Evolutionary conservation across 495 filamentous ascomycete species (phyloP).

Genomic region (Astrothelium subdiscretum): DNA sequence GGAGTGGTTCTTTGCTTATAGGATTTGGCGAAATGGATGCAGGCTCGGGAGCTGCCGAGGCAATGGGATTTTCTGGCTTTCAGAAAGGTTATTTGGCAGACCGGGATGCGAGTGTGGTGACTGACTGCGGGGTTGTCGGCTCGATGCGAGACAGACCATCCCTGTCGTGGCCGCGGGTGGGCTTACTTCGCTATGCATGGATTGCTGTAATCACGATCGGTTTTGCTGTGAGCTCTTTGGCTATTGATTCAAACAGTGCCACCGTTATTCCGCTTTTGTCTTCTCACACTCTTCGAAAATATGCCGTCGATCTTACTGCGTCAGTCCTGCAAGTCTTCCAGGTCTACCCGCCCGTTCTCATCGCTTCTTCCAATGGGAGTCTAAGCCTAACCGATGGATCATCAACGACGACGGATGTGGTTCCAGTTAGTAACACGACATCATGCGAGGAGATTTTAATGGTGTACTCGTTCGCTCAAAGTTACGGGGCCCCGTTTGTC

Average conservation of each 20-base stretch:
- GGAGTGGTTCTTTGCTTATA: not conserved
- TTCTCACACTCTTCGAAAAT: not conserved
- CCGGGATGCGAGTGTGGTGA: not conserved
- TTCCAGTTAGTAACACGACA: slow-evolving; percentile 9
- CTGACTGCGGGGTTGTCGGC: not conserved
- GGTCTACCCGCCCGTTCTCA: slow-evolving; percentile 25
- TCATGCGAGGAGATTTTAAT: slow-evolving; percentile 42
- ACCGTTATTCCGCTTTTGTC: not conserved
- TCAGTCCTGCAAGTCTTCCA: slow-evolving; percentile 8
- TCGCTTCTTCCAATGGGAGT: slow-evolving; percentile 9
- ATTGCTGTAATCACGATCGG: slow-evolving; percentile 2
- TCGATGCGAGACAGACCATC: not conserved
- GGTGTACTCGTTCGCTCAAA: slow-evolving; percentile 60
- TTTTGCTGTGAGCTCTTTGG: slow-evolving; percentile 1
- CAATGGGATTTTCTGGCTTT: not conserved
- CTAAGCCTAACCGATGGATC: slow-evolving; percentile 14
- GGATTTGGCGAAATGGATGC: not conserved
- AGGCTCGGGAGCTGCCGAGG: not conserved
- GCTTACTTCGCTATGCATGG: not conserved
- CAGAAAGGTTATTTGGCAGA: not conserved
- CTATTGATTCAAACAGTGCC: not conserved
- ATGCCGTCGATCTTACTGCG: not conserved
- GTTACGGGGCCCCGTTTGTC: slow-evolving; percentile 70
- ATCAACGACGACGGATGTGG: slow-evolving; percentile 8
- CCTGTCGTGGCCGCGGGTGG: not conserved